Evolutionary conservation across 768 basidiomycete species (phyloP), one percentile per base, ranked within the genome.

Genomic region (Suillus occidentalis): DNA sequence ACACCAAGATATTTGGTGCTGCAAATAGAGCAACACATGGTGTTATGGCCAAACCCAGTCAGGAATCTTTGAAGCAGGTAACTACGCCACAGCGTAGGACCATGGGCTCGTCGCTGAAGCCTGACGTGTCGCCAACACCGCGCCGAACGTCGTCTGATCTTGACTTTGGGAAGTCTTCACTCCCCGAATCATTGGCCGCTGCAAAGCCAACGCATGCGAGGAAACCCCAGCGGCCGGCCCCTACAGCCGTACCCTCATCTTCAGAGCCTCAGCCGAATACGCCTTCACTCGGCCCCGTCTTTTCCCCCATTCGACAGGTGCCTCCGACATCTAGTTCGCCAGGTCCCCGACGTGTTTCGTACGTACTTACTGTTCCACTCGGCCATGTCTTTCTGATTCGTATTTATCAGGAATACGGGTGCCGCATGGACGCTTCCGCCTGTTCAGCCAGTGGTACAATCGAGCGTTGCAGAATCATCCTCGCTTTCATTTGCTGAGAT

Each of bases 401-500:
- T 47, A 18, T 45, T 6, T 50, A 56, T 40, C 25, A 77, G 72
- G 39, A 59, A 65, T 65, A 70, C 71, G 22, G 77, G 77, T 59
- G 79, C 81, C 25, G 91, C 89, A 22, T 95, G 93, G 92, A 84
- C 84, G 0, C 76, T 82, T 1, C 81, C 84, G 0, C 82, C 87
- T 7, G 81, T 81, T 1, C 82, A 85, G 65, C 82, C 86, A 0
- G 73, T 79, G n/a, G 76, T 77, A 7, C 77, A 70, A 61, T 70
- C 74, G 71, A 63, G 67, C 72, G 64, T 71, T 70, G 50, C 60
- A 53, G 52, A 53, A 9, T 67, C 62, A 20, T 56, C 70, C n/a
- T 70, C 70, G 0, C 79, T 88, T 64, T 94, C 95, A 1, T 87
- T 97, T 47, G 80, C 86, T 0, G 92, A 89, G n/a, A 97, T 97